Base-by-base conservation (phyloP, 352 stramenopile genomes). In the Phytophthora idaei region DNA sequence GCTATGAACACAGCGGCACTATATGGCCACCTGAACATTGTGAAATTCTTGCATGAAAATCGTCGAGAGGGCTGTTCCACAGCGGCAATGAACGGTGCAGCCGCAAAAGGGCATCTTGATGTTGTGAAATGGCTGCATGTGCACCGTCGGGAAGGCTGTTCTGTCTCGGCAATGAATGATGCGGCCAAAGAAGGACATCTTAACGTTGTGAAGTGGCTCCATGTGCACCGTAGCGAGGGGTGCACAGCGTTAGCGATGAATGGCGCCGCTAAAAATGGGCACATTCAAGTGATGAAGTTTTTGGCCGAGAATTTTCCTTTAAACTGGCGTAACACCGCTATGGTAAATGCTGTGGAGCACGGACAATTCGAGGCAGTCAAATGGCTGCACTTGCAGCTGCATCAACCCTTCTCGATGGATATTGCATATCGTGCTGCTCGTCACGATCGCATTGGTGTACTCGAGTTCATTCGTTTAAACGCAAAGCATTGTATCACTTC, bases 21-120 rank as follows among this genome's bases (percentile, higher is more conserved):
- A 4, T 28, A 32, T 39, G 56, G 56, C 9, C 56, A 63, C 14
- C 49, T 66, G 8, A 14, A 36, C 2, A 31, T 66, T 12, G 58
- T 59, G 2, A 59, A 52, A 9, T 65, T 65, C 44, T 28, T 66
- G 29, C 39, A 66, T 45, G 39, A 60, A 50, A 48, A 66, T 46
- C 58, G 58, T 25, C 37, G 39, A 21, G 49, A 66, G 21, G 58
- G 47, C 4, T 66, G 58, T 32, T 41, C 49, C 12, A 61, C 51
- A 34, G 29, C 52, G 36, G 50, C 50, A 8, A 67, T 67, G 60
- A 67, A 61, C 34, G 32, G 14, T 12, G 58, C 58, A 9, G 58
- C 58, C 28, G 10, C 6, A 4, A 39, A 39, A 7, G 36, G 36
- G 1, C 36, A 42, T 42, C 36, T 42, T 42, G 36, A 42, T 12